phyloP scores from a whole-genome alignment of 179 eudicot genomes.

The Gypsophila paniculata region DNA sequence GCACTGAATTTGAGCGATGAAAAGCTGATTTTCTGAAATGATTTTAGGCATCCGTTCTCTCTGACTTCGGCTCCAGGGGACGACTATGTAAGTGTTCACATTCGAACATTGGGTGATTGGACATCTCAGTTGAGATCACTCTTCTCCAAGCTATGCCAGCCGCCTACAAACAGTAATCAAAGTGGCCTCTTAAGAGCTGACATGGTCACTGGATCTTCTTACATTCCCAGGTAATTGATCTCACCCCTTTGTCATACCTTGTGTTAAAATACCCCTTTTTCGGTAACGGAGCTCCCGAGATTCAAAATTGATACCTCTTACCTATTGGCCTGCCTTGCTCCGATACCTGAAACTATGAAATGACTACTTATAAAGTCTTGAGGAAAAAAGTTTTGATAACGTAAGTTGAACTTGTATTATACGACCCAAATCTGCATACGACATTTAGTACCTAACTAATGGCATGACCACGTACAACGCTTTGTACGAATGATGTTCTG shows the following conservation, averaged over 20 bases:
- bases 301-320: background rate
- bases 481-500: no score
- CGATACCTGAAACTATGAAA: background rate
- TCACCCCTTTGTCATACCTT: background rate
- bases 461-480: no score
- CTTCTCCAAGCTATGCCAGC: slow-evolving; percentile 49
- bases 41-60: slow-evolving; percentile 52
- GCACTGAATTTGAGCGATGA: background rate
- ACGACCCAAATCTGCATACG: no score
- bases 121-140: slow-evolving; percentile 47
- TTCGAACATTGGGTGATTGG: slow-evolving; percentile 56
- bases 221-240: slow-evolving; percentile 36
- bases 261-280: background rate
- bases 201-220: slow-evolving; percentile 25
- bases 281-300: background rate
- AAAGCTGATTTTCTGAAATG: slow-evolving; percentile 12
- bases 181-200: slow-evolving; percentile 56
- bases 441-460: no score
- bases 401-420: background rate
- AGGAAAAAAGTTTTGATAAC: no score
- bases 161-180: slow-evolving; percentile 37
- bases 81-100: slow-evolving; percentile 51
- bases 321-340: background rate
- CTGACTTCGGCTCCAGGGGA: slow-evolving; percentile 56
- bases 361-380: background rate